Evolutionary conservation across 2,329 filamentous ascomycete species (phyloP).

Genomic region (Arthroderma sp.): DNA sequence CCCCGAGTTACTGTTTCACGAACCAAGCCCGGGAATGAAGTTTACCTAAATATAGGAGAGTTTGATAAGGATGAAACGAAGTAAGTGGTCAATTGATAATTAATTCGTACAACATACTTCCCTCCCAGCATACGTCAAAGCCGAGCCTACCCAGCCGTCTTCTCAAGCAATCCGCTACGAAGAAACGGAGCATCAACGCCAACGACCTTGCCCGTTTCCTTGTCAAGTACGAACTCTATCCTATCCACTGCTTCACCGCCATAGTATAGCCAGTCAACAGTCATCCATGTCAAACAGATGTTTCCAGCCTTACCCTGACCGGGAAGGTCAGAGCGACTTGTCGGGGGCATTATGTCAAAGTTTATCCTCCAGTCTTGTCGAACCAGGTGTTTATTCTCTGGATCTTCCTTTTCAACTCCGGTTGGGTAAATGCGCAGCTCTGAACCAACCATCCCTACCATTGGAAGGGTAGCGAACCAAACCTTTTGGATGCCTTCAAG

Average conservation of each 20-base stretch:
- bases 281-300: conserved; percentile 21
- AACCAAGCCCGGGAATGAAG: too few species aligned
- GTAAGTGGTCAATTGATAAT: too few species aligned
- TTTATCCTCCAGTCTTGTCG: conserved; percentile 14
- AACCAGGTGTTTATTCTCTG: conserved; percentile 5
- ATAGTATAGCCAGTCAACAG: conserved; percentile 26
- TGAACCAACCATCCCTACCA: conserved; percentile 10
- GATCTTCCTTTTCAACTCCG: not conserved
- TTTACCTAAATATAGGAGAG: too few species aligned
- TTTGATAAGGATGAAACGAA: too few species aligned
- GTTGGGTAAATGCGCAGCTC: conserved; percentile 12
- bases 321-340: conserved; percentile 19
- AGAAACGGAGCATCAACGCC: conserved; percentile 25
- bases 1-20: too few species aligned
- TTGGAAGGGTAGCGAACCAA: conserved; percentile 7
- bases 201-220: conserved; percentile 12
- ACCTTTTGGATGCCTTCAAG: conserved; percentile 9
- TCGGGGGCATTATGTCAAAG: conserved; percentile 12
- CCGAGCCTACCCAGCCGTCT: not conserved
- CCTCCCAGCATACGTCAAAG: too few species aligned
- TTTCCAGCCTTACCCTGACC: conserved; percentile 10
- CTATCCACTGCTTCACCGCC: conserved; percentile 23
- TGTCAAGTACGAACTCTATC: conserved; percentile 20
- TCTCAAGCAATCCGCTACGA: conserved; percentile 13
- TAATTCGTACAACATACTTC: too few species aligned